Evolutionary conservation across 2,329 filamentous ascomycete genomes (phyloP), one percentile per base, ranked within the genome.

Genomic region (Aureobasidium namibiae): DNA sequence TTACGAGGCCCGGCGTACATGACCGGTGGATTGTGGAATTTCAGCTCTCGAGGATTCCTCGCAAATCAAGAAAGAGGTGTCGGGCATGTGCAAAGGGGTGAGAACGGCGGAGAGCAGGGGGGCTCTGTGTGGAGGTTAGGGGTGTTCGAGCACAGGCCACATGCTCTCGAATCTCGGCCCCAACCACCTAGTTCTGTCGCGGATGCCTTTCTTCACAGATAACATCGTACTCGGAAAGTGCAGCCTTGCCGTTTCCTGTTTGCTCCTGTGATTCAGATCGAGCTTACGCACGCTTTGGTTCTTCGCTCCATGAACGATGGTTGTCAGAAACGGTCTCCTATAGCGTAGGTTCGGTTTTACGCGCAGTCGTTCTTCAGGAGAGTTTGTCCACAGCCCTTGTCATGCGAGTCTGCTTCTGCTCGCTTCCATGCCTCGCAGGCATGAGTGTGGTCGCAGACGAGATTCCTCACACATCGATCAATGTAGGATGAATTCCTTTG

Each of bases 401-500:
- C 21, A 45, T 36, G 38, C 38, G 26, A 56, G 11, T 33, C 23
- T 29, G 3, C 23, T 26, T 39, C n/a, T 36, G 3, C 26, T 31
- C 26, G 50, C 36, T 31, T 42, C 21, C 38, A 36, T 45, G 39
- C 26, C 52, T 56, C 39, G 18, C 24, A 26, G 41, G 41, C 13
- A 21, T 45, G 39, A 23, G 11, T 45, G 38, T 36, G 29, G 8
- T 56, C 52, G 45, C 14, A 34, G 41, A 45, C n/a, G 31, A 18
- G 38, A 56, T 45, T 56, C 52, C 52, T 56, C 36, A 16, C 52
- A 45, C 52, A 45, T 26, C 26, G 52, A 44, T n/a, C 24, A 24
- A 56, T 56, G 52, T 56, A 56, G 29, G 52, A 34, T 56, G 39
- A 45, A 44, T 56, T 45, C 52, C 50, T 53, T 33, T 56, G 41